Base-by-base conservation (phyloP, 352 stramenopile genomes). In the Synura sp. region DNA sequence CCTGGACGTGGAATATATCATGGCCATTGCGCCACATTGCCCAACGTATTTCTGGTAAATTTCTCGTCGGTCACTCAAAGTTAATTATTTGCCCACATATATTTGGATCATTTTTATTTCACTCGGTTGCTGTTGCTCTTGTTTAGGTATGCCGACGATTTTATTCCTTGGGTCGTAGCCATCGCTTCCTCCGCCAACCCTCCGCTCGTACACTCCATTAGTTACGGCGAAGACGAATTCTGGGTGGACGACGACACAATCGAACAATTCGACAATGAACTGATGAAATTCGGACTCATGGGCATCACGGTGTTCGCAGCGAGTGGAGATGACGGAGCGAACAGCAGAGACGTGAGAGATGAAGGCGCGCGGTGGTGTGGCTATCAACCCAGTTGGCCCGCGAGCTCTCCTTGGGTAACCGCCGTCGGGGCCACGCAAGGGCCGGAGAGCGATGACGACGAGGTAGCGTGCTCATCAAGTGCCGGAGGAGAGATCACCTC, bases 221-320 rank as follows among this genome's bases (percentile, higher is more conserved):
- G 88, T 59, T 97, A 97, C 77, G 93, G 91, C 7, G 90, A 94
- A 42, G 83, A 92, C 76, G 81, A 84, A n/a, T n/a, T n/a, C n/a
- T n/a, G n/a, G n/a, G n/a, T n/a, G n/a, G n/a, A n/a, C n/a, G n/a
- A n/a, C n/a, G n/a, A n/a, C n/a, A n/a, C n/a, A n/a, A n/a, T n/a
- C n/a, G n/a, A n/a, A n/a, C n/a, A n/a, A n/a, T 89, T 96, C 49
- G 90, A 97, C 74, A 85, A 85, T 0, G 82, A 95, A 63, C 81
- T 94, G 4, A 92, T 94, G 67, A 96, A 96, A 79, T 88, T 94
- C 84, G 91, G 89, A 14, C 32, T 93, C 0, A 87, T 85, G n/a
- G 92, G 92, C 34, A 90, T 95, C 60, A 91, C 89, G 0, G 84
- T 96, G 3, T 75, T 95, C 0, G 84, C 94, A 34, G 86, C 91